Base-by-base conservation (phyloP, 2,329 filamentous ascomycete genomes). In the Aaosphaeria arxii region DNA sequence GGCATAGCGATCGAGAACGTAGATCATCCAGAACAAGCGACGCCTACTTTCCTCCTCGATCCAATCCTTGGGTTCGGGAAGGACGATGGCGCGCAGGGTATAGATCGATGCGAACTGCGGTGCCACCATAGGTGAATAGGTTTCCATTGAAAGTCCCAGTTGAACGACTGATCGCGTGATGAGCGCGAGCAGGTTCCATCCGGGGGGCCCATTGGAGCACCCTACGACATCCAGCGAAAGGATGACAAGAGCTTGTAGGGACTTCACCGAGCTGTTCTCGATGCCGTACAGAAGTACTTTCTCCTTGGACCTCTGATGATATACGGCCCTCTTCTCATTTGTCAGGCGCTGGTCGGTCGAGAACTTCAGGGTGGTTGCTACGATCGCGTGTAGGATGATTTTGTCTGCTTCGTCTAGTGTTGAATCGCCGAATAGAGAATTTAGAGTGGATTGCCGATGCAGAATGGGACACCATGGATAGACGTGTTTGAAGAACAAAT, bases 1-100 rank as follows among this genome's bases (percentile, higher is more conserved):
- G 1, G 90, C 90, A 64, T 95, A 96, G 43, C 91, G 81, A 66
- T 96, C 91, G 5, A 96, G 78, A 9, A 96, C 74, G 63, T 95
- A 96, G 7, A 95, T 85, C 85, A 95, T 92, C 91, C 91, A 96
- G 69, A 96, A 95, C 1, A 96, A 75, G 29, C 91, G 79, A 30
- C 91, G 81, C 30, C 91, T 79, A 39, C 88, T 88, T 68, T 96
- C 91, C 52, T 96, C 91, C 64, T 96, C 91, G 47, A 95, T 87
- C 69, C 91, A 96, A 52, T 90, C 88, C 44, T 83, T 85, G 0
- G 91, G 82, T 51, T 95, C 90, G 0, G 90, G 88, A 0, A 96
- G 76, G 3, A 92, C 85, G 75, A 91, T 91, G 11, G 91, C 89
- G 46, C 91, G 81, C 40, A 95, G 75, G 0, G 91, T 96, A 65